Evolutionary conservation across 1,284 basidiomycete species (phyloP), one percentile per base, ranked within the genome.

Genomic region (Cryptococcus deneoformans): DNA sequence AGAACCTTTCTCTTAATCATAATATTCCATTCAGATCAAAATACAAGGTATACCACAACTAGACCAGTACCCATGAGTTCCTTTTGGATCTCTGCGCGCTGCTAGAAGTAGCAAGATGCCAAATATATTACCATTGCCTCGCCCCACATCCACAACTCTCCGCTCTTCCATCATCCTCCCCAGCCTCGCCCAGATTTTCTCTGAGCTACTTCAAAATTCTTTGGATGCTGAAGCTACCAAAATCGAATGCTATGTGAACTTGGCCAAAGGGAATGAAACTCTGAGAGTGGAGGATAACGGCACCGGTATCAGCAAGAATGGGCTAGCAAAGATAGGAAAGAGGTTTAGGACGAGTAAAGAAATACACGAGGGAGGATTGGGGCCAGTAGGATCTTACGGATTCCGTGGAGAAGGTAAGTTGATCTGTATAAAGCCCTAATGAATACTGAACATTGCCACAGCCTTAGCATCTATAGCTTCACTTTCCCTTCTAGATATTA

Each of bases 241-340:
- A 5, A 69, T 82, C 35, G 68, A 74, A 34, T 64, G 76, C 35
- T 68, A 70, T 46, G 51, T 81, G 35, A 68, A 77, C 54, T 63
- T 77, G 34, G 51, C 45, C 81, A 83, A 49, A 82, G 90, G 89
- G 77, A 50, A 55, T 8, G 67, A 70, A 60, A 64, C 81, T 10
- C 86, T 90, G 64, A 87, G 88, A 82, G 88, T 94, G 6, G 82
- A 83, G 63, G 92, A 96, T 76, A 83, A 95, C 70, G 92, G 92
- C 0, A 62, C 63, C 46, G 92, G 92, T 1, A 87, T 96, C 50
- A 77, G 76, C 37, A 82, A 80, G 65, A 81, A 83, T 9, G 84
- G 83, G 0, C 75, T 94, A 63, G 77, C 70, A 29, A 61, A 78
- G 10, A 77, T 93, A 12, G 85, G 83, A 6, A 77, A 77, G 83